Base-by-base conservation (phyloP, 495 filamentous ascomycete genomes). In the Daldinia childiae region DNA sequence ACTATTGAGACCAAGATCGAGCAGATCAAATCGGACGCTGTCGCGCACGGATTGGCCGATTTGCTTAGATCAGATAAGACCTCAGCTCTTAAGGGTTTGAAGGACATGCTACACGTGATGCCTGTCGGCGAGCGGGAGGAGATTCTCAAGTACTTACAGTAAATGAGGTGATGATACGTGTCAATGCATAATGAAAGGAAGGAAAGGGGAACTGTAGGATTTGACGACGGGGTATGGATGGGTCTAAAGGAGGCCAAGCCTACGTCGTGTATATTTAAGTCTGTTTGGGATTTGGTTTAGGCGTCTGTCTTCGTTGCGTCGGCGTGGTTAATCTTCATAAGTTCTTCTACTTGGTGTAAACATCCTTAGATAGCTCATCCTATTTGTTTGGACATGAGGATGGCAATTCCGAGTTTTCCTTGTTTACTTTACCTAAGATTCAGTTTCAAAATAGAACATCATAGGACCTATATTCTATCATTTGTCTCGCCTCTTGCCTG, bases 81-180 rank as follows among this genome's bases (percentile, higher is more conserved):
- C 6, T 71, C 76, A 72, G 93, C 93, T 38, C 86, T 97, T 66
- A 93, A 91, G 87, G 95, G 95, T 74, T 87, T 99, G 12, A 89
- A 92, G 78, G 90, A 94, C 70, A 87, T 95, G 71, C 81, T 99
- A 67, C 87, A 88, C 62, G 93, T 93, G 82, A 86, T 99, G 82
- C 91, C 93, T 21, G 90, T 94, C 55, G 88, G 87, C 62, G 95
- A 99, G 83, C 89, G 92, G 71, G 95, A 98, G 80, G 88, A 90
- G 81, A 86, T 95, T 4, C 80, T 98, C 55, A 93, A 90, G 83
- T 92, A 86, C 74, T 82, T 95, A 12, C 76, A 81, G 65, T 78
- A 78, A 64, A 72, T 24, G 56, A 9, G 50, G 39, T 8, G 43
- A n/a, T 27, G 43, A 21, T 50, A 41, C 8, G 27, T 38, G 54